Evolutionary conservation across 1,139 yeast species (phyloP).

Genomic region (Hansenula sp.): DNA sequence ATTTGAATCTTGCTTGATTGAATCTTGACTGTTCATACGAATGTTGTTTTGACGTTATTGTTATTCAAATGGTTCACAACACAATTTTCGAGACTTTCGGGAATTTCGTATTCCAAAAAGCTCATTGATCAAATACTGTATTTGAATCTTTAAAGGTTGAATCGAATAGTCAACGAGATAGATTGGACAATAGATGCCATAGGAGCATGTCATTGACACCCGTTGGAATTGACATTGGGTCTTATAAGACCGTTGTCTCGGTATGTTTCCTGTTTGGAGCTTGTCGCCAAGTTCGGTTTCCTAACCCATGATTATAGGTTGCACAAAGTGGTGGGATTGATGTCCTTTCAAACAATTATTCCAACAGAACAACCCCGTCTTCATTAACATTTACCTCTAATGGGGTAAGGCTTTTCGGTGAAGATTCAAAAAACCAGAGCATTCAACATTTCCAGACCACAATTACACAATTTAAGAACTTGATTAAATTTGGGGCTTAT

Average conservation of each 20-base stretch:
- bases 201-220: slow-evolving; percentile 35
- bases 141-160: no score
- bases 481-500: neutral
- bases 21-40: no score
- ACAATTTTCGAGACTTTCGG: no score
- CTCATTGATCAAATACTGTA: no score
- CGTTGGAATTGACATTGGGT: slow-evolving; percentile 96
- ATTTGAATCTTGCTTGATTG: no score
- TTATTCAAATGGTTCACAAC: no score
- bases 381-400: neutral
- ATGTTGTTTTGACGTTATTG: no score
- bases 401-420: slow-evolving; percentile 2
- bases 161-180: no score
- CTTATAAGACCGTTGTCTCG: slow-evolving; percentile 82
- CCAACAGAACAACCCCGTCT: slow-evolving; percentile 3
- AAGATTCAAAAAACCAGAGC: slow-evolving; percentile 3
- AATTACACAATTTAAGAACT: neutral
- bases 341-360: slow-evolving; percentile 2
- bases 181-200: no score
- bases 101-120: no score
- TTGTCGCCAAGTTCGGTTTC: neutral
- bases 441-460: slow-evolving; percentile 1
- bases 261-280: slow-evolving; percentile 24
- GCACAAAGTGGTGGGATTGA: slow-evolving; percentile 5
- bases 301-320: neutral